phyloP scores from a whole-genome alignment of 2,329 filamentous ascomycete genomes.

The Trichocomaceae sp. region DNA sequence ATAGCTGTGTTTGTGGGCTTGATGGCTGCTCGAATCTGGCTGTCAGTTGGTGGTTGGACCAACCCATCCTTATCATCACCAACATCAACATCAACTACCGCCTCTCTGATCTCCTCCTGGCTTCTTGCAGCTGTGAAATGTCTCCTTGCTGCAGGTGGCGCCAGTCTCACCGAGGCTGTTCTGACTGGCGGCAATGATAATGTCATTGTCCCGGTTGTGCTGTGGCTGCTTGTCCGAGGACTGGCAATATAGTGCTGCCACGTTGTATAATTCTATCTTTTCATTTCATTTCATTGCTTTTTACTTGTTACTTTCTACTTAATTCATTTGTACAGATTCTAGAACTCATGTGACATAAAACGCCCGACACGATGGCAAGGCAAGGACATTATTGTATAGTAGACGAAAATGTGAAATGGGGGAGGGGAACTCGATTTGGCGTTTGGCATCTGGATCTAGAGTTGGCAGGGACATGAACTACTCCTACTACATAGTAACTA shows the following conservation, averaged over 20 bases:
- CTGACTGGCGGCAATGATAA: constrained; percentile 97
- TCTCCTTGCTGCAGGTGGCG: constrained; percentile 64
- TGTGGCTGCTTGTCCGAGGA: constrained; percentile 88
- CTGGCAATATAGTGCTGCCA: constrained; percentile 37
- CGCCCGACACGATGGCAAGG: background rate
- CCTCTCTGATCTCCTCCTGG: constrained; percentile 23
- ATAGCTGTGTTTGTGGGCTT: constrained; percentile 71
- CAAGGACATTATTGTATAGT: background rate
- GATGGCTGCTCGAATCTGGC: constrained; percentile 63
- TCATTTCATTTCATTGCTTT: background rate
- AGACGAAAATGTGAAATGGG: background rate
- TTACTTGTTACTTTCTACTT: background rate
- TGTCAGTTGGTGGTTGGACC: constrained; percentile 66
- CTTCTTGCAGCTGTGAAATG: constrained; percentile 50
- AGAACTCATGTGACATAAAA: background rate
- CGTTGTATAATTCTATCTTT: background rate
- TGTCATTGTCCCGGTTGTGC: constrained; percentile 84
- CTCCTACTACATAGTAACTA: no score
- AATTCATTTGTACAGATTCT: background rate
- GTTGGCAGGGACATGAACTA: background rate
- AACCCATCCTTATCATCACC: constrained; percentile 19
- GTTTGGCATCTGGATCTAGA: constrained; percentile 3
- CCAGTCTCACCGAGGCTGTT: constrained; percentile 89
- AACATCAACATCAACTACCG: constrained; percentile 14
- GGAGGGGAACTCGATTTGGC: background rate